Evolutionary conservation across 2,329 filamentous ascomycete species (phyloP).

Genomic region (Colletotrichum sp.): DNA sequence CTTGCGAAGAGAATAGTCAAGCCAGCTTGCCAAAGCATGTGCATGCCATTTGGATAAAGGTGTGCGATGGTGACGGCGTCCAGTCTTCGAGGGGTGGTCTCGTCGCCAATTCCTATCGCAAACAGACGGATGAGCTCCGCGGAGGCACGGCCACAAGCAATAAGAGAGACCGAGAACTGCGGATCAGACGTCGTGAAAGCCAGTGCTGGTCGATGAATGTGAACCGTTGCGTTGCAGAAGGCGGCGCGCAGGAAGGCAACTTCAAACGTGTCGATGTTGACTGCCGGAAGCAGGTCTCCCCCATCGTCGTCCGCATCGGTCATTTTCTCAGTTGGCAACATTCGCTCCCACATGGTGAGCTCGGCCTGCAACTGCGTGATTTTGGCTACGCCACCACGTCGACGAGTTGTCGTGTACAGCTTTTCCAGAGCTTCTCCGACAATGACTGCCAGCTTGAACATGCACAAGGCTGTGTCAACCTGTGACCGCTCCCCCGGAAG

Average conservation of each 20-base stretch:
- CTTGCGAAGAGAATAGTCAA: slow-evolving; percentile 26
- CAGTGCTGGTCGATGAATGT: slow-evolving; percentile 28
- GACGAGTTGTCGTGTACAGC: slow-evolving; percentile 28
- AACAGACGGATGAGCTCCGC: neutral
- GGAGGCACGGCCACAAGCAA: slow-evolving; percentile 21
- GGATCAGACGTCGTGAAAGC: slow-evolving; percentile 26
- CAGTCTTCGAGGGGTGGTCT: neutral
- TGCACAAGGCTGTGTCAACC: slow-evolving; percentile 26
- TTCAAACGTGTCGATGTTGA: neutral
- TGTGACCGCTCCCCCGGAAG: slow-evolving; percentile 28
- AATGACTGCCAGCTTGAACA: slow-evolving; percentile 29
- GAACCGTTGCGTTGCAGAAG: slow-evolving; percentile 25
- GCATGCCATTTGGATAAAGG: slow-evolving; percentile 28
- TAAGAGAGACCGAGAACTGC: slow-evolving; percentile 24
- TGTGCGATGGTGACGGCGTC: slow-evolving; percentile 10
- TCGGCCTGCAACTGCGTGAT: slow-evolving; percentile 27
- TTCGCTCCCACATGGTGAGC: slow-evolving; percentile 27
- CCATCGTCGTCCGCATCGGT: slow-evolving; percentile 8
- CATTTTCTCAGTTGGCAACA: neutral
- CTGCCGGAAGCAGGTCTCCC: neutral
- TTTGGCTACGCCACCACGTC: slow-evolving; percentile 28
- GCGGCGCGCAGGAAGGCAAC: slow-evolving; percentile 20
- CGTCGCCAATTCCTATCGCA: neutral
- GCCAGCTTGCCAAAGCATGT: slow-evolving; percentile 31
- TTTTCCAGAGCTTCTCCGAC: slow-evolving; percentile 26